Evolutionary conservation across 768 basidiomycete species (phyloP).

Genomic region (Kwoniella bestiolae): DNA sequence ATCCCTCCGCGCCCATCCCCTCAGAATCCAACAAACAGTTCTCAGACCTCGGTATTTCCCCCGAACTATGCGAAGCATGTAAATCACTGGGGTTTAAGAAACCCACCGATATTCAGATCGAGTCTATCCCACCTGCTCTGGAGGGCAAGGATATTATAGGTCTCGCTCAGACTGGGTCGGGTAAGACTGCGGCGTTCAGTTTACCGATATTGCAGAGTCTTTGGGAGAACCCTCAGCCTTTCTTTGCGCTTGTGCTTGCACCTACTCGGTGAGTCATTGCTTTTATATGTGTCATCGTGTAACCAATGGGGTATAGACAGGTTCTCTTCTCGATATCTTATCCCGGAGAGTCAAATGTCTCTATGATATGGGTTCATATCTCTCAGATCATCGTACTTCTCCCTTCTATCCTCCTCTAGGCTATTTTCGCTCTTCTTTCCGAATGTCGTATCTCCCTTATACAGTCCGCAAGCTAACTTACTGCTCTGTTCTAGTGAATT

Average conservation of each 20-base stretch:
- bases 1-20: constrained; percentile 19
- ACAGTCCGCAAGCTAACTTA: not conserved
- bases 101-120: constrained; percentile 88
- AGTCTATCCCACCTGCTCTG: constrained; percentile 83
- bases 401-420: too few relatives aligned
- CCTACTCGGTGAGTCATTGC: constrained; percentile 77
- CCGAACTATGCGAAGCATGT: constrained; percentile 84
- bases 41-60: constrained; percentile 81
- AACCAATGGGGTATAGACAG: not conserved
- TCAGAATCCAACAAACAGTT: constrained; percentile 63
- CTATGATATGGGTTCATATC: too few relatives aligned
- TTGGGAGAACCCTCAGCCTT: constrained; percentile 86
- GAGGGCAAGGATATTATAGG: constrained; percentile 95
- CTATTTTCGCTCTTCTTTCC: too few relatives aligned
- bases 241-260: constrained; percentile 90
- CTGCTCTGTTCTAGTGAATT: constrained; percentile 67
- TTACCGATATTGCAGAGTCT: constrained; percentile 93
- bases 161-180: constrained; percentile 95
- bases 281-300: not conserved
- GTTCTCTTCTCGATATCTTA: not conserved
- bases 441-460: too few relatives aligned
- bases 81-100: constrained; percentile 76
- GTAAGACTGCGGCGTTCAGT: constrained; percentile 97
- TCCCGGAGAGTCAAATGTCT: too few relatives aligned
- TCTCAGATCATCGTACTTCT: not conserved